These are phyloP conservation scores for Tylopilus vinaceipallidus DNA, from an alignment of 768 basidiomycete species.

Conservation along the genomic window DNA sequence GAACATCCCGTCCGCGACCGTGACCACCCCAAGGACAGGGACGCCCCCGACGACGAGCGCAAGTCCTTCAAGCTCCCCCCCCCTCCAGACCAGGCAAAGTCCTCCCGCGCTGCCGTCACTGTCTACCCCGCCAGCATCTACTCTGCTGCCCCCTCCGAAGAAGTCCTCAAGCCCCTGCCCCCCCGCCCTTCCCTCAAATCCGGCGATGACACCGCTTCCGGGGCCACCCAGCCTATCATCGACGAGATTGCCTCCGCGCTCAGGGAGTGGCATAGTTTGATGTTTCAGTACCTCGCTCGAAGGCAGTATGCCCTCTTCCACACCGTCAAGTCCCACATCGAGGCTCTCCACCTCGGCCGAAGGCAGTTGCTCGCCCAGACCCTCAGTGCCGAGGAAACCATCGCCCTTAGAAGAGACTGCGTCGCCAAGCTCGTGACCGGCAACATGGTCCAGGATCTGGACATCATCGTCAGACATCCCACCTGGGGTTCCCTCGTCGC, in stretches of 20 bases:
- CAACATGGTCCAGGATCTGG: slow-evolving; percentile 88
- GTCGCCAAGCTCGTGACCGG: slow-evolving; percentile 84
- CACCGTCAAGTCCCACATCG: slow-evolving; percentile 83
- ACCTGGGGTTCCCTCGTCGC: slow-evolving; percentile 86
- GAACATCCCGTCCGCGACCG: slow-evolving; percentile 31
- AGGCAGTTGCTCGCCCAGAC: slow-evolving; percentile 87
- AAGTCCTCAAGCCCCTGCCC: slow-evolving; percentile 69
- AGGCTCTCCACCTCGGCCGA: slow-evolving; percentile 87
- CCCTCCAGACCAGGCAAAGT: slow-evolving; percentile 72
- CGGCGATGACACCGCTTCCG: slow-evolving; percentile 88
- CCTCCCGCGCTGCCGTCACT: slow-evolving; percentile 66
- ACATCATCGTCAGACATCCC: slow-evolving; percentile 95
- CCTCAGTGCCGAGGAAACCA: slow-evolving; percentile 82
- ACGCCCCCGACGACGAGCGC: slow-evolving; percentile 57
- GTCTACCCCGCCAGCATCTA: slow-evolving; percentile 77
- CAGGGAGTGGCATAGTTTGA: slow-evolving; percentile 91
- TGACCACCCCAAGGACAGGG: slow-evolving; percentile 48
- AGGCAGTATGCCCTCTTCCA: slow-evolving; percentile 90
- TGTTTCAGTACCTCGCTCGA: slow-evolving; percentile 87
- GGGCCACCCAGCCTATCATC: slow-evolving; percentile 82
- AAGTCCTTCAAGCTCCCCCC: slow-evolving; percentile 73
- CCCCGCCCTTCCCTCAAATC: slow-evolving; percentile 94
- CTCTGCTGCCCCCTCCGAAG: slow-evolving; percentile 67
- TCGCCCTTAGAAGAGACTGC: slow-evolving; percentile 78
- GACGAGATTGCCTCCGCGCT: slow-evolving; percentile 97